These are phyloP conservation scores for Cryomyces minteri DNA, from an alignment of 495 filamentous ascomycete genomes.

Conservation along the genomic window DNA sequence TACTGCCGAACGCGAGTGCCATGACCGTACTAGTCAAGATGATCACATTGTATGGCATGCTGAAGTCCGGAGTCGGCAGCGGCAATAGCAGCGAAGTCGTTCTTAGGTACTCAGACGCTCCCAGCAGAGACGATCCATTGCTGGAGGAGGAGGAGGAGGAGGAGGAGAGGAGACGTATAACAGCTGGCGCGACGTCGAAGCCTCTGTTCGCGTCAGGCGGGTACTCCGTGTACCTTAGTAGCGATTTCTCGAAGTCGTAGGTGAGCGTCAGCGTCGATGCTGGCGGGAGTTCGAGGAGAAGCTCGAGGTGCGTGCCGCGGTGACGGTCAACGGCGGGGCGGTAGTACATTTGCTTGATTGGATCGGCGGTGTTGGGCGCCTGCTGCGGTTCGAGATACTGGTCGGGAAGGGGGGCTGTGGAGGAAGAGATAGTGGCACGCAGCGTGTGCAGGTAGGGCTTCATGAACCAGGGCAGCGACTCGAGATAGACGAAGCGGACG, in stretches of 20 bases:
- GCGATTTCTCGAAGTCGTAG: constrained; percentile 94
- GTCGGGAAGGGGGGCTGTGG: too few relatives aligned
- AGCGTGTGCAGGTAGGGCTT: constrained; percentile 91
- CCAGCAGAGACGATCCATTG: constrained; percentile 1
- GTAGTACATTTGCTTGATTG: constrained; percentile 79
- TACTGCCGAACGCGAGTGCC: constrained; percentile 85
- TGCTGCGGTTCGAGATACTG: too few relatives aligned
- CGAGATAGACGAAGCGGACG: constrained; percentile 86
- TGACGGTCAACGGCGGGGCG: constrained; percentile 77
- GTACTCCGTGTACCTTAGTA: constrained; percentile 93
- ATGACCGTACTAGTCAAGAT: constrained; percentile 97
- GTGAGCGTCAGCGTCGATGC: constrained; percentile 67
- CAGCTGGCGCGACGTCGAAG: constrained; percentile 84
- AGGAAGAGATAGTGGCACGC: constrained; percentile 39
- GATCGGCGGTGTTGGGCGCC: constrained; percentile 1
- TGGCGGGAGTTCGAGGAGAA: constrained; percentile 62
- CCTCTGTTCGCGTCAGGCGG: constrained; percentile 94
- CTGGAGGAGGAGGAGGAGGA: constrained; percentile 8
- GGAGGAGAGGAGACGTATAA: constrained; percentile 52
- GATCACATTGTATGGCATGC: constrained; percentile 99
- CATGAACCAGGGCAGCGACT: constrained; percentile 93
- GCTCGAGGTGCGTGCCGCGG: constrained; percentile 80
- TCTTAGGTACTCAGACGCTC: constrained; percentile 44
- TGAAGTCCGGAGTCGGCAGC: constrained; percentile 91
- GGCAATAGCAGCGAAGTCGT: constrained; percentile 76